These are phyloP conservation scores for Fusarium irregulare DNA, from an alignment of 2,329 filamentous ascomycete species.

Conservation along the genomic window DNA sequence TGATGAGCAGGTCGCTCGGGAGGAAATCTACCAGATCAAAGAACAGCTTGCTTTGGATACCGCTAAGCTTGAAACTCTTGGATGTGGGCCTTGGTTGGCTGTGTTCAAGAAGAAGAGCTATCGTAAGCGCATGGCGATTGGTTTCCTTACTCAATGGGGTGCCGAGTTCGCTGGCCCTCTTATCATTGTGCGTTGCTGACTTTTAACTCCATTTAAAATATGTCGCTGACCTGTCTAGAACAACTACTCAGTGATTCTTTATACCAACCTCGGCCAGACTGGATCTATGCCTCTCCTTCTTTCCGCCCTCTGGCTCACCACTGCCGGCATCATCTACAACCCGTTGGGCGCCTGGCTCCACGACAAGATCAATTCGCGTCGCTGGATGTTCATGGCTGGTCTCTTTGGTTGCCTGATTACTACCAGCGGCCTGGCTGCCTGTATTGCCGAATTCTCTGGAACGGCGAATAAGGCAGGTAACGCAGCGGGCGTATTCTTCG, in stretches of 20 bases:
- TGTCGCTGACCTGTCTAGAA: conserved; percentile 49
- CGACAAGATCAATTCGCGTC: conserved; percentile 60
- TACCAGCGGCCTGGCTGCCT: conserved; percentile 49
- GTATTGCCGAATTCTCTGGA: conserved; percentile 51
- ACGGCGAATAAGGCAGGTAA: conserved; percentile 54
- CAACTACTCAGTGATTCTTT: conserved; percentile 54
- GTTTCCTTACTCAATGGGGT: conserved; percentile 65
- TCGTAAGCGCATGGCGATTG: conserved; percentile 62
- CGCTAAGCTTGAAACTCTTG: conserved; percentile 53
- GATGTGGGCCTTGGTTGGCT: conserved; percentile 55
- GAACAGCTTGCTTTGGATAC: conserved; percentile 58
- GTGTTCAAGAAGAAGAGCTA: conserved; percentile 59
- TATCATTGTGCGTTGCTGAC: conserved; percentile 56
- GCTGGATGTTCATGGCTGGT: conserved; percentile 54
- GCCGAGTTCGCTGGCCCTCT: conserved; percentile 63
- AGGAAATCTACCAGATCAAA: conserved; percentile 60
- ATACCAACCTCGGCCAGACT: conserved; percentile 53
- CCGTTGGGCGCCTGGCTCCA: conserved; percentile 61
- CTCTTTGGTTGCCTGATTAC: conserved; percentile 55
- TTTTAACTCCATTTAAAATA: fast-evolving
- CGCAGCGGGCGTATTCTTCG: conserved; percentile 55
- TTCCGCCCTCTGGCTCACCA: conserved; percentile 55
- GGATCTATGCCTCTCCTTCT: conserved; percentile 55
- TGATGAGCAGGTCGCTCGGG: conserved; percentile 55
- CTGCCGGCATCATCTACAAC: conserved; percentile 61